A percentile compares a stretch with the other conserved stretches of the same genome.
These are phyloP conservation scores for Sophora flavescens DNA, from an alignment of 306 rosid species.

Conservation along the genomic window DNA sequence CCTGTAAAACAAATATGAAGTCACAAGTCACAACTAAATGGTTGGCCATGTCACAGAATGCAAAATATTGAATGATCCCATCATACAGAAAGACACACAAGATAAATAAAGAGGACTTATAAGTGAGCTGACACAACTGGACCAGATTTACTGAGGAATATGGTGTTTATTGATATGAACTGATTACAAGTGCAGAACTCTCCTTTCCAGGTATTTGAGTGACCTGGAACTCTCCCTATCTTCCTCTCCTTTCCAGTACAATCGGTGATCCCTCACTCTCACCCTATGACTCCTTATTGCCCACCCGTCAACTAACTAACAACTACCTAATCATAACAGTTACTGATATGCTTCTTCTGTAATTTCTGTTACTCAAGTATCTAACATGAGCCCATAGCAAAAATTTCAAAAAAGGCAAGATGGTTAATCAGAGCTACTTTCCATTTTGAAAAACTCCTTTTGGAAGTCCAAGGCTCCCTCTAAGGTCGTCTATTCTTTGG, in stretches of 20 bases:
- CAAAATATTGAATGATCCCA: slow-evolving; percentile 19
- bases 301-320: too few relatives aligned
- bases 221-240: too few relatives aligned
- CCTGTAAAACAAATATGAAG: slow-evolving; percentile 62
- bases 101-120: slow-evolving; percentile 8
- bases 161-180: too few relatives aligned
- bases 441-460: neutral
- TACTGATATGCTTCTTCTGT: too few relatives aligned
- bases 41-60: slow-evolving; percentile 12
- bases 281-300: too few relatives aligned
- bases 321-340: too few relatives aligned
- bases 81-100: slow-evolving; percentile 23
- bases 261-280: too few relatives aligned
- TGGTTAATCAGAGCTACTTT: neutral
- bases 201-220: too few relatives aligned
- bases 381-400: neutral
- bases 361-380: too few relatives aligned
- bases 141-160: too few relatives aligned
- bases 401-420: neutral
- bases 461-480: neutral
- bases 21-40: slow-evolving; percentile 30
- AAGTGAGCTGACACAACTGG: neutral
- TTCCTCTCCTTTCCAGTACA: too few relatives aligned
- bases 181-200: too few relatives aligned
- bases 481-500: neutral